Evolutionary conservation across 1,139 yeast genomes (phyloP).

Genomic region (Hyphopichia buzzinii): DNA sequence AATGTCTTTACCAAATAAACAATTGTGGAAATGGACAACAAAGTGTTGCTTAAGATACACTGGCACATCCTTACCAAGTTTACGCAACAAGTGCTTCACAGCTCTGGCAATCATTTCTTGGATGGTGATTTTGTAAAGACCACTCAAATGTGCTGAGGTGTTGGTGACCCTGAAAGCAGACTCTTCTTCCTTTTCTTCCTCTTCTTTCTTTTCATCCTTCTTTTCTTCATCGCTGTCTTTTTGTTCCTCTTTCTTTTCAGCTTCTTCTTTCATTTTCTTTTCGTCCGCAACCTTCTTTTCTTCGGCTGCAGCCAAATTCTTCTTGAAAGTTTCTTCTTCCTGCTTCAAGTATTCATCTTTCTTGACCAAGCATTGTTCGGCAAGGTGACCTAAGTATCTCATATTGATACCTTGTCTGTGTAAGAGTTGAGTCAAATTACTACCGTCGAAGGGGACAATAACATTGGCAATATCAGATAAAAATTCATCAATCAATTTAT

Average conservation of each 20-base stretch:
- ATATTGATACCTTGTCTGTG: slow-evolving; percentile 85
- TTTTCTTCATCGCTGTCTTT: slow-evolving; percentile 15
- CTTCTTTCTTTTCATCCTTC: slow-evolving; percentile 18
- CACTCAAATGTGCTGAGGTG: slow-evolving; percentile 37
- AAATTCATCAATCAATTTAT: slow-evolving; percentile 61
- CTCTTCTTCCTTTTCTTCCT: slow-evolving; percentile 28
- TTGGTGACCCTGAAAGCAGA: slow-evolving; percentile 46
- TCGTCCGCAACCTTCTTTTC: slow-evolving; percentile 26
- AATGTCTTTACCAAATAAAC: slow-evolving; percentile 55
- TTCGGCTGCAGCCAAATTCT: slow-evolving; percentile 24
- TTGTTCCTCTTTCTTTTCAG: slow-evolving; percentile 10
- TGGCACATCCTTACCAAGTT: slow-evolving; percentile 48
- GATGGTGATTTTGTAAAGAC: slow-evolving; percentile 49
- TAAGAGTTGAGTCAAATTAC: slow-evolving; percentile 62
- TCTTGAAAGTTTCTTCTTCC: slow-evolving; percentile 18
- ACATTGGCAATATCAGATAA: slow-evolving; percentile 54
- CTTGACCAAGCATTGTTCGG: slow-evolving; percentile 27
- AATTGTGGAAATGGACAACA: slow-evolving; percentile 71
- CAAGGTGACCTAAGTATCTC: slow-evolving; percentile 78
- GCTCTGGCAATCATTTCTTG: slow-evolving; percentile 81
- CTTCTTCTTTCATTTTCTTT: slow-evolving; percentile 29
- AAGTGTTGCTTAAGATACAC: slow-evolving; percentile 53
- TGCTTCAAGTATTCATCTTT: slow-evolving; percentile 23
- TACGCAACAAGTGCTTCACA: slow-evolving; percentile 69
- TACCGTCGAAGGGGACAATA: slow-evolving; percentile 77